Evolutionary conservation across 257 asterid species (phyloP).

Genomic region (Anisodus acutangulus): DNA sequence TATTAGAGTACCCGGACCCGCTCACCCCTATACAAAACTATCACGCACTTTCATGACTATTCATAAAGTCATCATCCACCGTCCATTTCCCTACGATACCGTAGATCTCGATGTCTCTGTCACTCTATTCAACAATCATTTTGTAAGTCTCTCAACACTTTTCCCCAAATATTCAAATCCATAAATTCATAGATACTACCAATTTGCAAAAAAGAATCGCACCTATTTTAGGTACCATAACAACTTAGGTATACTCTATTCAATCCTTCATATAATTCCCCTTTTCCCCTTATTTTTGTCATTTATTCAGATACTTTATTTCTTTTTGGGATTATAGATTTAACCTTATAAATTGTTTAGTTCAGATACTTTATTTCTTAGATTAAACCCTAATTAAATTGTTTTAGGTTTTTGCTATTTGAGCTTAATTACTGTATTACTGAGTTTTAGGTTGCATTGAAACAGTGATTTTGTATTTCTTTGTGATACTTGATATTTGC

Average conservation of each 20-base stretch:
- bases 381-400: neutral
- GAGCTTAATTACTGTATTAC: neutral
- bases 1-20: too few relatives aligned
- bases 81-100: neutral
- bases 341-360: neutral
- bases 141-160: neutral
- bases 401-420: neutral
- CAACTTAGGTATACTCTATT: neutral
- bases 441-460: neutral
- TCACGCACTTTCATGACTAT: too few relatives aligned
- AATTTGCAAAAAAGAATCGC: neutral
- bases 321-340: neutral
- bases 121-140: neutral
- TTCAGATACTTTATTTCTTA: too few relatives aligned
- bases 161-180: neutral
- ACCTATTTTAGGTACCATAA: neutral
- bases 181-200: neutral
- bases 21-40: too few relatives aligned
- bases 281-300: neutral
- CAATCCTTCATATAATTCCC: neutral
- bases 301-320: neutral
- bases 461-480: neutral
- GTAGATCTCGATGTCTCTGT: constrained; percentile 1
- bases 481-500: neutral
- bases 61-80: neutral